A percentile compares a stretch with the other conserved stretches of the same genome.
Evolutionary conservation across 495 filamentous ascomycete species (phyloP).

Genomic region (Penicillium macrosclerotiorum): DNA sequence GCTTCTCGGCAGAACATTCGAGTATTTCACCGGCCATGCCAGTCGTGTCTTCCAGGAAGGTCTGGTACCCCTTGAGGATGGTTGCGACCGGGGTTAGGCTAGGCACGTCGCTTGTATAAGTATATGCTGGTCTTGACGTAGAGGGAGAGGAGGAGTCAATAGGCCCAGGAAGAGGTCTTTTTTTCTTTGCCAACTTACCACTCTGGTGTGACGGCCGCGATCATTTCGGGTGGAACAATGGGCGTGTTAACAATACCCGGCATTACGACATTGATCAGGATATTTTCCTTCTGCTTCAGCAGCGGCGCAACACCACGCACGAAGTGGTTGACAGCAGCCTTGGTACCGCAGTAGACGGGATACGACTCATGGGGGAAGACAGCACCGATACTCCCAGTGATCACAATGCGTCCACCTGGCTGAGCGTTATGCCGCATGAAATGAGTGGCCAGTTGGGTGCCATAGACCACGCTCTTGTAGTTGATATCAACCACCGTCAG

Average conservation of each 20-base stretch:
- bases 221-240: slow-evolving; percentile 29
- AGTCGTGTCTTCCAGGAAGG: slow-evolving; percentile 26
- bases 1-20: slow-evolving; percentile 27
- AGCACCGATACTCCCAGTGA: slow-evolving; percentile 26
- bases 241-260: slow-evolving; percentile 28
- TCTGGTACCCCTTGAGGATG: slow-evolving; percentile 21
- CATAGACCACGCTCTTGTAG: slow-evolving; percentile 31
- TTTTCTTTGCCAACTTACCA: slow-evolving; percentile 14
- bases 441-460: slow-evolving; percentile 27
- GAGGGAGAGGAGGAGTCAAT: not conserved
- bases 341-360: slow-evolving; percentile 31
- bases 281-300: slow-evolving; percentile 28
- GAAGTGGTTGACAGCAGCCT: slow-evolving; percentile 29
- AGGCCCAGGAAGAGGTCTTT: not conserved
- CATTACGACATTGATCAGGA: slow-evolving; percentile 29
- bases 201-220: slow-evolving; percentile 24
- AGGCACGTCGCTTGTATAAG: too few species aligned
- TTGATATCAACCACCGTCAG: slow-evolving; percentile 23
- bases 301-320: slow-evolving; percentile 25
- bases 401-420: slow-evolving; percentile 25
- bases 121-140: too few species aligned
- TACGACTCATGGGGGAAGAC: slow-evolving; percentile 26
- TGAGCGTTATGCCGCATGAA: slow-evolving; percentile 31
- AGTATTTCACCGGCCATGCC: slow-evolving; percentile 27
- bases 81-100: slow-evolving; percentile 28